Base-by-base conservation (phyloP, 2,329 filamentous ascomycete species). In the Pestalotiopsis sp. region DNA sequence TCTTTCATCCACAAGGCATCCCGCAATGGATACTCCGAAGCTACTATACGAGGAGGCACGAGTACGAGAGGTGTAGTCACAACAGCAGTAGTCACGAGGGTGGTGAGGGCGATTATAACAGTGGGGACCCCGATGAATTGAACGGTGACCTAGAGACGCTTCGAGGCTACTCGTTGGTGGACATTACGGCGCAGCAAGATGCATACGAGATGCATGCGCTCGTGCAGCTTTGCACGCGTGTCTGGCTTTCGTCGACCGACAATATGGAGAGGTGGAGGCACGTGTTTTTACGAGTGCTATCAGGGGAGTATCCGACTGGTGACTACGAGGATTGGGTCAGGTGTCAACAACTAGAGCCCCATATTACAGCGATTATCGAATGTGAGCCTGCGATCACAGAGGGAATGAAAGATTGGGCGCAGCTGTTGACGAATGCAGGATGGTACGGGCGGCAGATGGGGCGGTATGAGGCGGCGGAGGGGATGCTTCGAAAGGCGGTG, bases 131-230 rank as follows among this genome's bases (percentile, higher is more conserved):
- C 1, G 30, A 66, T 11, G 70, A 68, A 10, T 76, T 79, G 26
- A 74, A 78, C 68, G 72, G 76, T 3, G 78, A 82, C 69, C 58
- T 84, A 0, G 48, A 67, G 0, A 70, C 73, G 1, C 73, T 84
- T 11, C 70, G 73, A 56, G 71, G 78, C 63, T 84, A 77, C 70
- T 81, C 73, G 2, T 76, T 84, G 6, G 70, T 84, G 14, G 65
- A 66, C 1, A 60, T 66, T 10, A 73, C 67, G 24, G 68, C 68
- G 40, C 22, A 62, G 26, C 70, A 69, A 1, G 73, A 69, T 14
- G 63, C 66, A 1, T 82, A 80, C 64, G 78, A 81, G 68, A 84
- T 84, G 80, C 81, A 84, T 70, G 44, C 68, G 9, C 74, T 84
- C 1, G 81, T 83, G 22, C 80, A 82, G 69, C 68, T 82, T 26